phyloP scores from a whole-genome alignment of 164 flowering plant species.

The Platanus orientalis region DNA sequence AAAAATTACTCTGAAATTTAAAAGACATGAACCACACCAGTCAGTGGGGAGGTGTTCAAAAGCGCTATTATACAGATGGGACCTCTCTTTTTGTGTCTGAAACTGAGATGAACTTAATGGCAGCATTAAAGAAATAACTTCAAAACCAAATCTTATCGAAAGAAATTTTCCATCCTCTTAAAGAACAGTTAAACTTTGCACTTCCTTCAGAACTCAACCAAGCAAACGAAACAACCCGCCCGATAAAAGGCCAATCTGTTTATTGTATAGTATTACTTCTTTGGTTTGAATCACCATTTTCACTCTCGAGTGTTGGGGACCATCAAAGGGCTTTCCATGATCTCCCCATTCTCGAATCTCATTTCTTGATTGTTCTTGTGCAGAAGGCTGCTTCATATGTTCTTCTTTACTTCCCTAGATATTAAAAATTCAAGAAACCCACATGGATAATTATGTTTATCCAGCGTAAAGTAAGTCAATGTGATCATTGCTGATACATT shows the following conservation, averaged over 20 bases:
- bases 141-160: no score
- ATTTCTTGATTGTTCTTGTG: slow-evolving; percentile 35
- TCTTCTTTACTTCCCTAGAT: slow-evolving; percentile 27
- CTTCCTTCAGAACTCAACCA: no score
- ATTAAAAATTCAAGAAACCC: slow-evolving; percentile 9
- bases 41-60: no score
- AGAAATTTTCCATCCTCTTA: no score
- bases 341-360: slow-evolving; percentile 37
- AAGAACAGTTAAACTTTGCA: no score
- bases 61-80: no score
- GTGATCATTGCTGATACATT: not conserved
- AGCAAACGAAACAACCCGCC: no score
- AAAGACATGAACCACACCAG: no score
- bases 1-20: no score
- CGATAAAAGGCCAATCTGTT: not conserved
- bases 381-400: slow-evolving; percentile 35
- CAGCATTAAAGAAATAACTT: no score
- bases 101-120: no score
- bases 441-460: not conserved
- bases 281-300: slow-evolving; percentile 30
- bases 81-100: no score
- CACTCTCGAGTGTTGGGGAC: slow-evolving; percentile 28
- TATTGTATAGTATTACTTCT: slow-evolving; percentile 6
- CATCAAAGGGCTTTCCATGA: slow-evolving; percentile 24
- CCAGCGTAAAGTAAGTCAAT: not conserved